phyloP scores from a whole-genome alignment of 345 rosid species.

The Melastoma malabathricum region DNA sequence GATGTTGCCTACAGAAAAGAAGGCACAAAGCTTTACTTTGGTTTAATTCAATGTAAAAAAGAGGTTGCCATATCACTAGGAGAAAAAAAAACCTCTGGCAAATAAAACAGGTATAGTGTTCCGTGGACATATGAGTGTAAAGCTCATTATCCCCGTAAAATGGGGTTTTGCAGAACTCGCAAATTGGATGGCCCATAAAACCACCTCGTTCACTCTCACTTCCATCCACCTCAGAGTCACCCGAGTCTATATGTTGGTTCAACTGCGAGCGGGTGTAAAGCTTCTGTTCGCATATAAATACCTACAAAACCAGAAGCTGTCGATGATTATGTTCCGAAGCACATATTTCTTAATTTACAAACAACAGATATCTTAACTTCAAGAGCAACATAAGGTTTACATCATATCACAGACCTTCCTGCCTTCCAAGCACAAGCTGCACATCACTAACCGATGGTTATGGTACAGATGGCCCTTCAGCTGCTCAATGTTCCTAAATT shows the following conservation, averaged over 20 bases:
- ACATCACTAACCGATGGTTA: conserved; percentile 68
- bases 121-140: conserved; percentile 82
- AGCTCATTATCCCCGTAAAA: conserved; percentile 93
- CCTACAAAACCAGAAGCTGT: conserved; percentile 24
- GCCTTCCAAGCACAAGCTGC: conserved; percentile 86
- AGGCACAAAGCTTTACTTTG: not conserved
- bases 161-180: conserved; percentile 78
- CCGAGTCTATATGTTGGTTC: conserved; percentile 73
- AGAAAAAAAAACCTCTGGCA: conserved; percentile 56
- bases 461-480: conserved; percentile 88
- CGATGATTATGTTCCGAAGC: not conserved
- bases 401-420: conserved; percentile 45
- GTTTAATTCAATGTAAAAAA: not conserved
- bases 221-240: conserved; percentile 94
- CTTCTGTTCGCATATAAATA: conserved; percentile 90
- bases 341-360: conserved; percentile 1
- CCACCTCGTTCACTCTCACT: conserved; percentile 96
- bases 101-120: conserved; percentile 82
- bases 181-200: conserved; percentile 81
- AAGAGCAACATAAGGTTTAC: too few relatives aligned
- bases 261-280: conserved; percentile 66
- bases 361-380: too few relatives aligned
- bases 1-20: conserved; percentile 54
- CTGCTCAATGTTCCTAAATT: conserved; percentile 78
- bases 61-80: not conserved